phyloP scores from a whole-genome alignment of 2,329 filamentous ascomycete species.

The Aspergillus quadricinctus region DNA sequence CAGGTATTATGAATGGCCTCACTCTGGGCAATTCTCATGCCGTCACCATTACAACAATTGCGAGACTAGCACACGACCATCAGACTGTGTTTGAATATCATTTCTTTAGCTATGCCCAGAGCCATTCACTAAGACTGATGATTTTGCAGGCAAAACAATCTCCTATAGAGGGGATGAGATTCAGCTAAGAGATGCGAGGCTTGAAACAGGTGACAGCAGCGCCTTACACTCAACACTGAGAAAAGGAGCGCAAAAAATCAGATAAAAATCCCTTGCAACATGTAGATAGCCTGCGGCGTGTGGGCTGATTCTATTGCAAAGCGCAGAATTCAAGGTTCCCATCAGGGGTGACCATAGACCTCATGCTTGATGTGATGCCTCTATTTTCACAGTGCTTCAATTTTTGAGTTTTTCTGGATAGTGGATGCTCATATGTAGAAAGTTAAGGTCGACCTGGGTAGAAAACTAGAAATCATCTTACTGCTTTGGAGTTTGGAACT shows the following conservation, averaged over 20 bases:
- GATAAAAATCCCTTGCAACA: not conserved
- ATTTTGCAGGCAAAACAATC: not conserved
- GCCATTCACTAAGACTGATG: not conserved
- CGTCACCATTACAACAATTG: not conserved
- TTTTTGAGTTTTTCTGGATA: not conserved
- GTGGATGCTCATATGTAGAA: not conserved
- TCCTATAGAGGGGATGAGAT: not conserved
- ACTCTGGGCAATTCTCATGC: not conserved
- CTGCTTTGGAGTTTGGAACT: not conserved
- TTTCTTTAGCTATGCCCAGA: not conserved
- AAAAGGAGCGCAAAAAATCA: not conserved
- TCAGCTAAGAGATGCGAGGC: not conserved
- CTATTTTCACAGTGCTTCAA: not conserved
- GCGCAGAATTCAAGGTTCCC: no score
- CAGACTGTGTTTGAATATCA: no score
- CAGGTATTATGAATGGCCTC: slow-evolving; percentile 1
- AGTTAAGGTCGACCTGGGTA: not conserved
- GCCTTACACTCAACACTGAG: not conserved
- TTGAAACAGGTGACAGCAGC: not conserved
- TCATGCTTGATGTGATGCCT: not conserved
- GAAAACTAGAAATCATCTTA: no score
- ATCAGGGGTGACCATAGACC: not conserved
- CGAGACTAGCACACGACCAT: not conserved
- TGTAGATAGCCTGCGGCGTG: not conserved
- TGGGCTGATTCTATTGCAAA: not conserved